These are phyloP conservation scores for Kingdonia uniflora DNA, from an alignment of 164 flowering plant species.

Conservation along the genomic window DNA sequence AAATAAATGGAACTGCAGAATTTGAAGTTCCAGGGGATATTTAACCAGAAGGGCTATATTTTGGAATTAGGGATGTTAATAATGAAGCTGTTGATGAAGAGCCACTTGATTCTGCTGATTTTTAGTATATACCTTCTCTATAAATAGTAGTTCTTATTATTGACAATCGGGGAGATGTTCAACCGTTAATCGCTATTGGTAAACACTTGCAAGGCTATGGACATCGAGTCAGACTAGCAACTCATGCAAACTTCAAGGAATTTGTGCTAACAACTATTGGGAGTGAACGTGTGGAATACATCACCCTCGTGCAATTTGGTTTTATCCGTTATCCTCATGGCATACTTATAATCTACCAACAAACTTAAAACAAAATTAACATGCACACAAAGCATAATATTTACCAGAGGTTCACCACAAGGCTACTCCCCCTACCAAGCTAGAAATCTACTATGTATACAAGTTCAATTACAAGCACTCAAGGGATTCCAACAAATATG, in stretches of 20 bases:
- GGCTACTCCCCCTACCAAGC: no score
- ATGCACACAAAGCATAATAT: no score
- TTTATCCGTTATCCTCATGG: no score
- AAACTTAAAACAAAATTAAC: no score
- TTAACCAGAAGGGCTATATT: constrained; percentile 30
- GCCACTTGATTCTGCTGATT: constrained; percentile 41
- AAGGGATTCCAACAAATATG: no score
- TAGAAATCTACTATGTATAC: no score
- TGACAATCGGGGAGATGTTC: constrained; percentile 98
- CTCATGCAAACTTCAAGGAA: constrained; percentile 95
- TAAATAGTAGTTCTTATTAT: constrained; percentile 93
- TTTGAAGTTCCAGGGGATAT: constrained; percentile 76
- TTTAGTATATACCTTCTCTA: constrained; percentile 65
- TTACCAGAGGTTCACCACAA: no score
- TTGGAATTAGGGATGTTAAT: constrained; percentile 26
- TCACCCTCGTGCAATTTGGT: no score
- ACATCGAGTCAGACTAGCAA: constrained; percentile 95
- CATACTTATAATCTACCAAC: no score
- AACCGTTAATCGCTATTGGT: constrained; percentile 93
- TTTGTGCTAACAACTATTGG: constrained; percentile 74
- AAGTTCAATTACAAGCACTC: no score
- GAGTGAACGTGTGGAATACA: no score
- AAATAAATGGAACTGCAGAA: constrained; percentile 90
- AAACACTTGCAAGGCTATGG: constrained; percentile 95
- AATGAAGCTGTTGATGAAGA: constrained; percentile 47